These are phyloP conservation scores for Pelagomonas calceolata DNA, from an alignment of 108 stramenopile species.

Conservation along the genomic window DNA sequence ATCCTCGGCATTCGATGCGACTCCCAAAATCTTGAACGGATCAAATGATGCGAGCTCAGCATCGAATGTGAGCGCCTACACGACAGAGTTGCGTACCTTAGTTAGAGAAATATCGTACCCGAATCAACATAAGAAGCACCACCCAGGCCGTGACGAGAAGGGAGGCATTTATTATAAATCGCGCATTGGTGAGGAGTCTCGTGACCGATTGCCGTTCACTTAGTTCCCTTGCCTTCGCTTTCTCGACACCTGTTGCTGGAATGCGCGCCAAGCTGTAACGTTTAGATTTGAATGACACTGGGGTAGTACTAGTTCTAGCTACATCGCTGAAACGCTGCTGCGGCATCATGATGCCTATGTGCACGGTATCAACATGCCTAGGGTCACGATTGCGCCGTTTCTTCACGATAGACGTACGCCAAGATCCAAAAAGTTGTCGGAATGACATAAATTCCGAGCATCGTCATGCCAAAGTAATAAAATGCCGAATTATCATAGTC, in stretches of 20 bases:
- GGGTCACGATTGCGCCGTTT: no score
- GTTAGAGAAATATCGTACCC: conserved; percentile 38
- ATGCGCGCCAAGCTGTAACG: no score
- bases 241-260: conserved; percentile 45
- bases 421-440: conserved; percentile 55
- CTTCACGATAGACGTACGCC: no score
- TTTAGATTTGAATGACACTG: no score
- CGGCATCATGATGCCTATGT: no score
- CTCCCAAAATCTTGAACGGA: conserved; percentile 71
- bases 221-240: conserved; percentile 62
- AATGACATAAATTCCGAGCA: conserved; percentile 68
- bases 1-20: conserved; percentile 57
- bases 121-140: conserved; percentile 55
- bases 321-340: no score
- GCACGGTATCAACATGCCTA: no score
- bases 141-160: conserved; percentile 24
- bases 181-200: background rate
- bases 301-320: no score
- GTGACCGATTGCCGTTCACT: conserved; percentile 39
- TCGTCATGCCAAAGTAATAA: conserved; percentile 78
- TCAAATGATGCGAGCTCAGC: conserved; percentile 85
- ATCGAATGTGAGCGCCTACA: conserved; percentile 49
- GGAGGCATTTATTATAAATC: background rate
- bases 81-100: conserved; percentile 29
- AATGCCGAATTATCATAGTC: conserved; percentile 88